Conservation (phyloP, 2,329 filamentous ascomycete species). For the Dactylellina haptotyla region DNA sequence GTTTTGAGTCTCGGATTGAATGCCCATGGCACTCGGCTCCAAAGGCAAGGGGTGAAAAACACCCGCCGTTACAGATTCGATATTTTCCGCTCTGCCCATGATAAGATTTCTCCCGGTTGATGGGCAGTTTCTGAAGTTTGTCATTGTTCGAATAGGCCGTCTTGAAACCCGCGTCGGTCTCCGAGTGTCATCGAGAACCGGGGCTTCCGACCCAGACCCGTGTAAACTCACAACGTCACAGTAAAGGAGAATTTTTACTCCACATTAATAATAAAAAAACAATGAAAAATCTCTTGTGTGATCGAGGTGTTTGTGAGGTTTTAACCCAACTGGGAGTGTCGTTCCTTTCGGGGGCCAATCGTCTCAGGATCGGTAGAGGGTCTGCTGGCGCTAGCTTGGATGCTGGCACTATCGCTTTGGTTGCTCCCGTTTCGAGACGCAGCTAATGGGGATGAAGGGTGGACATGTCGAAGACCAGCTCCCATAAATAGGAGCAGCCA, state of each 20-base stretch:
- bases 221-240: background rate
- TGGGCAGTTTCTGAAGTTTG: background rate
- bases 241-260: too few species aligned
- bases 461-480: slow-evolving; percentile 21
- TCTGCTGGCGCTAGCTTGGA: slow-evolving; percentile 14
- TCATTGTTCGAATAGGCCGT: background rate
- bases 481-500: slow-evolving; percentile 31
- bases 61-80: slow-evolving; percentile 23
- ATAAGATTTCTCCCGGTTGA: slow-evolving; percentile 26
- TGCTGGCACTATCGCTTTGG: slow-evolving; percentile 20
- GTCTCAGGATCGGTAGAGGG: slow-evolving; percentile 40
- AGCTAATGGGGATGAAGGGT: slow-evolving; percentile 15
- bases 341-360: slow-evolving; percentile 39
- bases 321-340: slow-evolving; percentile 32
- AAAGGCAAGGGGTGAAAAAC: slow-evolving; percentile 14
- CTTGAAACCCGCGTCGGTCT: slow-evolving; percentile 26
- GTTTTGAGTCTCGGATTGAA: slow-evolving; percentile 5
- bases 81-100: slow-evolving; percentile 3
- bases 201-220: slow-evolving; percentile 20
- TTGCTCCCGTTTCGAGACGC: slow-evolving; percentile 48
- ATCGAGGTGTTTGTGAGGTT: slow-evolving; percentile 5
- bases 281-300: background rate
- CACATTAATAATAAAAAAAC: slow-evolving; percentile 2
- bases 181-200: slow-evolving; percentile 9
- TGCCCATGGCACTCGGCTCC: slow-evolving; percentile 24